Conservation (phyloP, 305 asterid genomes). For the Fraxinus floribunda region DNA sequence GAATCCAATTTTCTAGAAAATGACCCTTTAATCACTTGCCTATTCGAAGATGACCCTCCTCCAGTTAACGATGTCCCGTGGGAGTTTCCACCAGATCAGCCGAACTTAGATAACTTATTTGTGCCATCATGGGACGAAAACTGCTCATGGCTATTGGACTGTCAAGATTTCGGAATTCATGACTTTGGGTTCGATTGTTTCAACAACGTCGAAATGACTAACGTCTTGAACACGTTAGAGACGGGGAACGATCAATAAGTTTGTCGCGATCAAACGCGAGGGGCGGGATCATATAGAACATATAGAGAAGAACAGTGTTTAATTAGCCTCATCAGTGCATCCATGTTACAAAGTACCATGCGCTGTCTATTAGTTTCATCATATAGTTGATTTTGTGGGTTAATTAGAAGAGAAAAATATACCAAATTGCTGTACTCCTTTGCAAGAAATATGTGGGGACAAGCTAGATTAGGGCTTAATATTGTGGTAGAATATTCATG, state of each 20-base stretch:
- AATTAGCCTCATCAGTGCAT: not conserved
- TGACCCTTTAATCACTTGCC: slow-evolving; percentile 57
- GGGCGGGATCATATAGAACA: not conserved
- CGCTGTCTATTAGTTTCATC: not conserved
- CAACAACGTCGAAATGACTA: slow-evolving; percentile 25
- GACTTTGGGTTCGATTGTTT: slow-evolving; percentile 58
- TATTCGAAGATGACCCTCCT: slow-evolving; percentile 48
- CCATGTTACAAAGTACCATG: slow-evolving; percentile 11
- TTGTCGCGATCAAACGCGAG: not conserved
- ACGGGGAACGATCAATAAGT: not conserved
- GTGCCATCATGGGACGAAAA: slow-evolving; percentile 38
- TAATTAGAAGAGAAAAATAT: not conserved
- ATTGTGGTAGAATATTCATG: not conserved
- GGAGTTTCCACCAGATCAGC: slow-evolving; percentile 38
- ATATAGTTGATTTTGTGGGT: slow-evolving; percentile 1
- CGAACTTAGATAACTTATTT: not conserved
- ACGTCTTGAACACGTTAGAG: slow-evolving; percentile 12
- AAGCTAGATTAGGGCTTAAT: not conserved
- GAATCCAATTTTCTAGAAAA: slow-evolving; percentile 27
- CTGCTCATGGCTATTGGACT: slow-evolving; percentile 43
- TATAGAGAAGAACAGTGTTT: not conserved
- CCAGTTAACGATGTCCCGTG: slow-evolving; percentile 35
- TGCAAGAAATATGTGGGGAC: slow-evolving; percentile 8
- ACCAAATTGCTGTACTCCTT: not conserved
- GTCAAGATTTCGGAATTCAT: slow-evolving; percentile 60